A percentile compares a stretch with the other conserved stretches of the same genome.
Evolutionary conservation across 2,329 filamentous ascomycete genomes (phyloP).

Genomic region (Trichothecium sympodiale): DNA sequence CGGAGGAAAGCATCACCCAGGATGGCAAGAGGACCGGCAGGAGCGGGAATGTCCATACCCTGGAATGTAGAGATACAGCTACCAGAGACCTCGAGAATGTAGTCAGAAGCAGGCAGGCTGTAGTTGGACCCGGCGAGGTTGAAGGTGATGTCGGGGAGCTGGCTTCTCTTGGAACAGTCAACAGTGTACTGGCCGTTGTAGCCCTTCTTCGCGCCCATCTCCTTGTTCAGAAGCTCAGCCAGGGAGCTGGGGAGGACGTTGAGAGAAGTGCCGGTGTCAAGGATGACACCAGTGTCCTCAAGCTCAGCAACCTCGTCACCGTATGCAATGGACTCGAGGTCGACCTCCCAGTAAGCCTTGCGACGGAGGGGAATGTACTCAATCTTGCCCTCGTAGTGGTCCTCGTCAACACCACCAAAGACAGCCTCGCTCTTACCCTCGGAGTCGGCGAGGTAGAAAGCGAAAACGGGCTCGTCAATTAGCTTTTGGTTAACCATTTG

Average conservation of each 20-base stretch:
- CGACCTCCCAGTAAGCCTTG: conserved; percentile 99
- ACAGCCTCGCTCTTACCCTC: conserved; percentile 72
- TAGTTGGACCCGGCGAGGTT: conserved; percentile 87
- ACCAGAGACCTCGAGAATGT: conserved; percentile 90
- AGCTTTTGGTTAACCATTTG: conserved; percentile 85
- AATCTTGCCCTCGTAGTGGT: conserved; percentile 74
- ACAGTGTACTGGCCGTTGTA: conserved; percentile 95
- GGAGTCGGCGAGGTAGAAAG: conserved; percentile 80
- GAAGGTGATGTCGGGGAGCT: conserved; percentile 85
- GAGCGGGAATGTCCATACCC: conserved; percentile 87
- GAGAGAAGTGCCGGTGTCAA: conserved; percentile 96
- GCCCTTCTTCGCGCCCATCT: conserved; percentile 96
- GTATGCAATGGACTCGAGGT: conserved; percentile 83
- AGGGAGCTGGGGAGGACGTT: conserved; percentile 87
- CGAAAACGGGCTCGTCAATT: conserved; percentile 85
- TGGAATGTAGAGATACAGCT: conserved; percentile 97
- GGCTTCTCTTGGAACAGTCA: conserved; percentile 74
- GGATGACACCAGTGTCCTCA: conserved; percentile 89
- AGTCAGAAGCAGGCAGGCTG: conserved; percentile 78
- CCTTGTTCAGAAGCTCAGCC: conserved; percentile 91
- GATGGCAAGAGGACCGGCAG: conserved; percentile 84
- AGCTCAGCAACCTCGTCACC: conserved; percentile 79
- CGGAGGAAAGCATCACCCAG: conserved; percentile 80
- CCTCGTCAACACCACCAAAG: conserved; percentile 80
- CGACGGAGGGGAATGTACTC: conserved; percentile 89